A percentile compares a stretch with the other conserved stretches of the same genome.
phyloP scores from a whole-genome alignment of 2,329 filamentous ascomycete species.

The Dactylonectria macrodidyma region DNA sequence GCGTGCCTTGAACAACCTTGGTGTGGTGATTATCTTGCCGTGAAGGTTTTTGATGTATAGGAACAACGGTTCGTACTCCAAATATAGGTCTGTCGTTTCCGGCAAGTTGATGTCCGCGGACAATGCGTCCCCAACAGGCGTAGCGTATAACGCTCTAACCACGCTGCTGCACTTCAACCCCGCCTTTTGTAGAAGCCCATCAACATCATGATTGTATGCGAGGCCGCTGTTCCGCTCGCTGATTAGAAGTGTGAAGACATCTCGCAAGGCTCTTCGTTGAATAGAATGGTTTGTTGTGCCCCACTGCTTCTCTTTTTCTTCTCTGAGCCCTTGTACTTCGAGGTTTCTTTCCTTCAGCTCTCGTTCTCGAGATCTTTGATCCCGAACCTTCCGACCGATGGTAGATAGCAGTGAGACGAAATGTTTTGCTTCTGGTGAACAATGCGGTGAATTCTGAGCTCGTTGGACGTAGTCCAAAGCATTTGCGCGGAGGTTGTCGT shows the following conservation, averaged over 20 bases:
- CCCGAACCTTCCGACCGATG: not conserved
- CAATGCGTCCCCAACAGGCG: not conserved
- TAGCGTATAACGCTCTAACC: not conserved
- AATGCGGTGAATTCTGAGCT: not conserved
- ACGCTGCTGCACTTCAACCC: slow-evolving; percentile 1
- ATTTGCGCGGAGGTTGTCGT: not conserved
- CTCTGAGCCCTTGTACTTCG: not conserved
- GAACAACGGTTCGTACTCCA: not conserved
- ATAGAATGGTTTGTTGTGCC: not conserved
- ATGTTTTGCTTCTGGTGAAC: slow-evolving; percentile 1
- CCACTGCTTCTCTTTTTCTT: not conserved
- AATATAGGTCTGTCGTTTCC: not conserved
- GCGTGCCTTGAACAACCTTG: not conserved
- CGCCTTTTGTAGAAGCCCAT: not conserved
- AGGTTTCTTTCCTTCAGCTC: slow-evolving; percentile 1
- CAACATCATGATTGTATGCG: not conserved
- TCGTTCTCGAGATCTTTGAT: not conserved
- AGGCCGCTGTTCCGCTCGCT: not conserved
- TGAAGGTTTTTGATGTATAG: not conserved
- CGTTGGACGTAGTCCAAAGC: no score
- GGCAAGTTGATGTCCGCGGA: slow-evolving; percentile 1
- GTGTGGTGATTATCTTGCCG: slow-evolving; percentile 1
- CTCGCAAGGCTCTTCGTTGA: not conserved
- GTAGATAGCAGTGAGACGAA: not conserved
- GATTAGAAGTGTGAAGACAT: slow-evolving; percentile 1